Conservation (phyloP, 306 rosid species). For the Prunus padus region DNA sequence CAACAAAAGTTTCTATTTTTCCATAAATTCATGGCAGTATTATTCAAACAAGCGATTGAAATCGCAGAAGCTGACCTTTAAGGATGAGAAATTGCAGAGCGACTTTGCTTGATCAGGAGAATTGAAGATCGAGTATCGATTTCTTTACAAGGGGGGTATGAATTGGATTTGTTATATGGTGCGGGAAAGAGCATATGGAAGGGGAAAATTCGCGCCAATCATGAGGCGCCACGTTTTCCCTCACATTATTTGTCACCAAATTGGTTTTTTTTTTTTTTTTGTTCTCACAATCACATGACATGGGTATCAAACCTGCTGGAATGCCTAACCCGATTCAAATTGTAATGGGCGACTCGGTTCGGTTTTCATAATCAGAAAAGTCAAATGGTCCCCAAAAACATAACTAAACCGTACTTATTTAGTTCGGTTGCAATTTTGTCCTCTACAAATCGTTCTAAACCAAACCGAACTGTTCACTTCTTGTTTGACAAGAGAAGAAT, state of each 20-base stretch:
- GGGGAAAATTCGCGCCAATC: background rate
- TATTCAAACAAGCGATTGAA: background rate
- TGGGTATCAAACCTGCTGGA: no score
- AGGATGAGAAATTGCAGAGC: background rate
- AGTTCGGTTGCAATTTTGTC: no score
- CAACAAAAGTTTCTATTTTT: background rate
- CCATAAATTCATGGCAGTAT: background rate
- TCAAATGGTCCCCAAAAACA: no score
- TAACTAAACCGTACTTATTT: no score
- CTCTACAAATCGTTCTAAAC: no score
- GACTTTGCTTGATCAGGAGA: background rate
- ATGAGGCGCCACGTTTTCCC: background rate
- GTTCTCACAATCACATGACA: no score
- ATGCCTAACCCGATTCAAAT: no score
- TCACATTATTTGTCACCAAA: background rate
- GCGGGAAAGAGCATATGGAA: background rate
- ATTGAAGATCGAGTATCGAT: background rate
- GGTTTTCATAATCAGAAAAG: no score
- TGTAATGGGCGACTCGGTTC: no score
- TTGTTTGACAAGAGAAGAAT: no score
- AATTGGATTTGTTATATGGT: constrained; percentile 1
- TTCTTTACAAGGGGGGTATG: background rate
- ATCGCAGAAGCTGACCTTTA: background rate
- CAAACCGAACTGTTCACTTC: no score
- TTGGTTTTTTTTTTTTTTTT: background rate